Evolutionary conservation across 192 early-diverging fungal genomes (phyloP).

Genomic region (Endogone sp.): DNA sequence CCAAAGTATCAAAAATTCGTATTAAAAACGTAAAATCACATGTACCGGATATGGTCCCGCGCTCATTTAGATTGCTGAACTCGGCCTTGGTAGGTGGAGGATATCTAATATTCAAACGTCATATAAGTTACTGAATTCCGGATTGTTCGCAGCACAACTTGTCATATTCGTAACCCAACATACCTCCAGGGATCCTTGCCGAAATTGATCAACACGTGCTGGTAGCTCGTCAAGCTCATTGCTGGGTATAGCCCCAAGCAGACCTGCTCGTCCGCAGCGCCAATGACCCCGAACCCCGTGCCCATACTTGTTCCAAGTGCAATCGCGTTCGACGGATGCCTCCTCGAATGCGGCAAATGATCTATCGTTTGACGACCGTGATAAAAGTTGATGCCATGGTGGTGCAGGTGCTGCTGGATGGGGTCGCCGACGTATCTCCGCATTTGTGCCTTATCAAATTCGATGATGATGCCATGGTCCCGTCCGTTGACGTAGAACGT

Average conservation of each 20-base stretch:
- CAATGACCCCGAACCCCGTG: not conserved
- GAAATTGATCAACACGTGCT: conserved; percentile 68
- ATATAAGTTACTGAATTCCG: too few relatives aligned
- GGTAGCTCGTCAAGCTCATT: conserved; percentile 66
- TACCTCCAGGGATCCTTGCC: conserved; percentile 45
- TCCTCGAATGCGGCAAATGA: not conserved
- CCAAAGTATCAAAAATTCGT: too few relatives aligned
- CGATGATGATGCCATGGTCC: conserved; percentile 59
- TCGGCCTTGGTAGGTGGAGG: not conserved
- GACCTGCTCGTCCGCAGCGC: conserved; percentile 30
- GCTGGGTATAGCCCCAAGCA: conserved; percentile 60
- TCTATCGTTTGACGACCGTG: not conserved
- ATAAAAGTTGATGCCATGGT: conserved; percentile 17
- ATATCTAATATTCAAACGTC: conserved; percentile 6
- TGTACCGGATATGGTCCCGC: not conserved
- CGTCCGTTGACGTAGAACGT: conserved; percentile 67
- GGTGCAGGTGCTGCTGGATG: not conserved
- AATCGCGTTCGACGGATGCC: not conserved
- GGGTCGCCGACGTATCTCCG: not conserved
- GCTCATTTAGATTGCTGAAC: conserved; percentile 1
- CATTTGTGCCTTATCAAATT: conserved; percentile 32
- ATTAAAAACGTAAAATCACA: too few relatives aligned
- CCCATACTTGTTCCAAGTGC: not conserved
- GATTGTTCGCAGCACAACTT: too few relatives aligned
- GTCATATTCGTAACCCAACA: too few relatives aligned